These are phyloP conservation scores for Globisporangium okanoganense DNA, from an alignment of 352 stramenopile species.

Conservation along the genomic window DNA sequence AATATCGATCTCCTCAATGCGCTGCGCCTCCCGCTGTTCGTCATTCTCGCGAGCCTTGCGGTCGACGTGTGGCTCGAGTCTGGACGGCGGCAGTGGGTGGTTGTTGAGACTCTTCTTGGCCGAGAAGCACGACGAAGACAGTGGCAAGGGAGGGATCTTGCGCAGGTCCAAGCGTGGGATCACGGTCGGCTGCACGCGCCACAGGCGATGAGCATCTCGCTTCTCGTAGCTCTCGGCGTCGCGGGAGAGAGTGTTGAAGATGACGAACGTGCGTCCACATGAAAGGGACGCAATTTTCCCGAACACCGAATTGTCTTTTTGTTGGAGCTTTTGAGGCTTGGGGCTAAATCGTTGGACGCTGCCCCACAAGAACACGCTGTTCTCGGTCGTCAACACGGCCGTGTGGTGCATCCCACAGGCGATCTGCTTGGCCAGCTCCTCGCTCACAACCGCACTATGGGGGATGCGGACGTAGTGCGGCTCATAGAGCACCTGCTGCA, in stretches of 20 bases:
- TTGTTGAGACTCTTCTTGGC: conserved; percentile 15
- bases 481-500: conserved; percentile 38
- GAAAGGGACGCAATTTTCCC: conserved; percentile 49
- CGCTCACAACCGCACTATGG: conserved; percentile 23
- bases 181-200: conserved; percentile 33
- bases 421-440: conserved; percentile 37
- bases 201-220: conserved; percentile 42
- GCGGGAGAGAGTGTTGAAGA: conserved; percentile 65
- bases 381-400: conserved; percentile 38
- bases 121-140: conserved; percentile 35
- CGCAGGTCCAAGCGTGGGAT: conserved; percentile 51
- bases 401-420: conserved; percentile 72
- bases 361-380: conserved; percentile 68
- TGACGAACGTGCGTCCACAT: conserved; percentile 67
- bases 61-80: conserved; percentile 56
- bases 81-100: conserved; percentile 25
- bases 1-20: conserved; percentile 66
- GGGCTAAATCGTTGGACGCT: conserved; percentile 49
- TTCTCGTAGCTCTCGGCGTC: conserved; percentile 56
- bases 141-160: conserved; percentile 28
- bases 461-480: conserved; percentile 37
- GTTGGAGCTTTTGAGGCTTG: conserved; percentile 28
- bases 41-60: conserved; percentile 25
- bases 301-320: conserved; percentile 32
- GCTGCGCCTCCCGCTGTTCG: conserved; percentile 31